A percentile compares a stretch with the other conserved stretches of the same genome.
Conservation (phyloP, 768 basidiomycete species). For the Leccinum variicolor region DNA sequence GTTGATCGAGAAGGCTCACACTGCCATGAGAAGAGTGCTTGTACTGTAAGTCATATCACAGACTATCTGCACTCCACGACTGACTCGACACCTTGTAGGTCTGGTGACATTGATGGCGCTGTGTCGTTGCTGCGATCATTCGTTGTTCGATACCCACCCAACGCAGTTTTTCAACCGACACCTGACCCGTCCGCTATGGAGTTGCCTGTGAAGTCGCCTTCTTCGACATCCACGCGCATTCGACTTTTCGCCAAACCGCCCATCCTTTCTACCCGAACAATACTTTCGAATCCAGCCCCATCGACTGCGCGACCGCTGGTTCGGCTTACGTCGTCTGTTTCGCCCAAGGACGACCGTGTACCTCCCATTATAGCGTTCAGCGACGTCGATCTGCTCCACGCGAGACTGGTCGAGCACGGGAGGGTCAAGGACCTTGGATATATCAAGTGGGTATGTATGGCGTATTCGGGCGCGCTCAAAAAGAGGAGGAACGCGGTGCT, state of each 20-base stretch:
- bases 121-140: slow-evolving; percentile 60
- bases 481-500: slow-evolving; percentile 48
- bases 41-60: slow-evolving; percentile 48
- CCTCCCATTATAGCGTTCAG: slow-evolving; percentile 75
- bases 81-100: slow-evolving; percentile 31
- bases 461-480: slow-evolving; percentile 68
- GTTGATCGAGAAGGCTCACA: slow-evolving; percentile 65
- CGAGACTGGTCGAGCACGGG: slow-evolving; percentile 53
- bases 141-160: slow-evolving; percentile 61
- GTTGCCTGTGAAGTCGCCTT: not conserved
- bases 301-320: slow-evolving; percentile 56
- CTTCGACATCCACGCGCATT: slow-evolving; percentile 5
- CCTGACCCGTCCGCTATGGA: not conserved
- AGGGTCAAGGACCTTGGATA: slow-evolving; percentile 53
- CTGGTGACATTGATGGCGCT: slow-evolving; percentile 48
- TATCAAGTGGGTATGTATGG: slow-evolving; percentile 68
- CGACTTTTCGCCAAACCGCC: slow-evolving; percentile 38
- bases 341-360: slow-evolving; percentile 71
- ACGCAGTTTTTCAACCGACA: slow-evolving; percentile 38
- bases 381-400: slow-evolving; percentile 79
- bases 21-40: slow-evolving; percentile 63
- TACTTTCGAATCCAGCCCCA: slow-evolving; percentile 35
- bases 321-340: slow-evolving; percentile 55
- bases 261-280: slow-evolving; percentile 57
- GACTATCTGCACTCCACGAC: not conserved